These are phyloP conservation scores for Coemansia sp. DNA, from an alignment of 192 early-diverging fungal species.

Conservation along the genomic window DNA sequence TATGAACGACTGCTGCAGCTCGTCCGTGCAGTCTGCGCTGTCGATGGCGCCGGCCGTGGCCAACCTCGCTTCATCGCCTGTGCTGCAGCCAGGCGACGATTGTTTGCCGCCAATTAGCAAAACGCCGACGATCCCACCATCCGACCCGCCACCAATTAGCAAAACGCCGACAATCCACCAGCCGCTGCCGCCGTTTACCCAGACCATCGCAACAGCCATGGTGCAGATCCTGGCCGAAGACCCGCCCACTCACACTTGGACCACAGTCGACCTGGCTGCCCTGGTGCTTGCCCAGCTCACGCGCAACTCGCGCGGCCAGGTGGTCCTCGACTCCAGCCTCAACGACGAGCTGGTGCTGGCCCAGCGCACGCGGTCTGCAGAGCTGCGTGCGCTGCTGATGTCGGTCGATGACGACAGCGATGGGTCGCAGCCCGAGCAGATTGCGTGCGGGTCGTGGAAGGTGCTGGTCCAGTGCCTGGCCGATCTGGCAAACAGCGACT, in stretches of 20 bases:
- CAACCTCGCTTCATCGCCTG: background rate
- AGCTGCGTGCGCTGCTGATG: constrained; percentile 39
- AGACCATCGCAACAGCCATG: constrained; percentile 23
- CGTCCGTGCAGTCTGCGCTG: constrained; percentile 12
- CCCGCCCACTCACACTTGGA: constrained; percentile 29
- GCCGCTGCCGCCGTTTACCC: constrained; percentile 22
- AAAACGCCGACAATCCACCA: too few relatives aligned
- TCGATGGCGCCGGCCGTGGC: constrained; percentile 1
- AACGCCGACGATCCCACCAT: background rate
- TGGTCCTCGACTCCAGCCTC: constrained; percentile 20
- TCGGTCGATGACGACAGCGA: background rate
- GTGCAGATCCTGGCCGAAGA: constrained; percentile 35
- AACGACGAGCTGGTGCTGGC: constrained; percentile 21
- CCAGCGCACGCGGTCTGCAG: constrained; percentile 24
- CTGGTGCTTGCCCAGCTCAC: constrained; percentile 30
- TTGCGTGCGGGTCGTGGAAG: constrained; percentile 30
- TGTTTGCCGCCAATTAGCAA: background rate
- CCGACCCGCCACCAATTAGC: background rate
- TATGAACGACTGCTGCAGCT: constrained; percentile 26
- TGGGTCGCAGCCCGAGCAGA: background rate
- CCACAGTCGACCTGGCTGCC: constrained; percentile 30
- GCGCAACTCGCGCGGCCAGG: constrained; percentile 9
- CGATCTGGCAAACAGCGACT: constrained; percentile 38
- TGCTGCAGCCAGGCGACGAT: background rate
- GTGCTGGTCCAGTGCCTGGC: constrained; percentile 31